Percentiles rank a stretch among this genome's conserved stretches.
phyloP scores from a whole-genome alignment of 768 basidiomycete genomes.

The Lactifluus piperatus region DNA sequence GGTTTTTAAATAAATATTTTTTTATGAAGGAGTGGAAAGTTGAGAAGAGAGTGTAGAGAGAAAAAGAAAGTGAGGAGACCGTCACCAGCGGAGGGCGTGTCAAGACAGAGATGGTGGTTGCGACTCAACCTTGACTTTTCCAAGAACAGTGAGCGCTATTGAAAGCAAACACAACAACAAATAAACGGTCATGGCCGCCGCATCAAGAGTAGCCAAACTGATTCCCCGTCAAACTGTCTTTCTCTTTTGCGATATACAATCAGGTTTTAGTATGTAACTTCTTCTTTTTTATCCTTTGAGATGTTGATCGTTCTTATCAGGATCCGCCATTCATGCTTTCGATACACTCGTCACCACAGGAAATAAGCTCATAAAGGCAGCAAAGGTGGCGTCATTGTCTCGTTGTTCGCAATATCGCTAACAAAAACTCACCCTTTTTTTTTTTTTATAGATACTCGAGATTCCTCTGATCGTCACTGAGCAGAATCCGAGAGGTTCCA shows the following conservation, averaged over 20 bases:
- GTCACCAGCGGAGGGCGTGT: constrained; percentile 17
- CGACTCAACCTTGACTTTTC: constrained; percentile 24
- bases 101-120: constrained; percentile 23
- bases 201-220: constrained; percentile 27
- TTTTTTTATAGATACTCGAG: constrained; percentile 41
- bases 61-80: constrained; percentile 34
- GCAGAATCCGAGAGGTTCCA: constrained; percentile 79
- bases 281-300: too few relatives aligned
- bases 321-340: constrained; percentile 54
- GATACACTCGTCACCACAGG: constrained; percentile 59
- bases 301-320: constrained; percentile 23
- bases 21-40: constrained; percentile 30
- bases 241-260: constrained; percentile 81
- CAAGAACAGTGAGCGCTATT: not conserved
- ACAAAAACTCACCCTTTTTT: too few relatives aligned
- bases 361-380: constrained; percentile 69
- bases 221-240: constrained; percentile 42
- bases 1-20: too few relatives aligned
- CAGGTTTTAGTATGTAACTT: constrained; percentile 54
- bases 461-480: constrained; percentile 76
- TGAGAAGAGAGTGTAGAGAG: constrained; percentile 26
- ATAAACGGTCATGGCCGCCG: not conserved
- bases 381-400: constrained; percentile 39
- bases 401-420: too few relatives aligned
- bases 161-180: too few relatives aligned